Evolutionary conservation across 805 yeast genomes (phyloP), one percentile per base, ranked within the genome.

Genomic region (Kurtzmaniella fragi): DNA sequence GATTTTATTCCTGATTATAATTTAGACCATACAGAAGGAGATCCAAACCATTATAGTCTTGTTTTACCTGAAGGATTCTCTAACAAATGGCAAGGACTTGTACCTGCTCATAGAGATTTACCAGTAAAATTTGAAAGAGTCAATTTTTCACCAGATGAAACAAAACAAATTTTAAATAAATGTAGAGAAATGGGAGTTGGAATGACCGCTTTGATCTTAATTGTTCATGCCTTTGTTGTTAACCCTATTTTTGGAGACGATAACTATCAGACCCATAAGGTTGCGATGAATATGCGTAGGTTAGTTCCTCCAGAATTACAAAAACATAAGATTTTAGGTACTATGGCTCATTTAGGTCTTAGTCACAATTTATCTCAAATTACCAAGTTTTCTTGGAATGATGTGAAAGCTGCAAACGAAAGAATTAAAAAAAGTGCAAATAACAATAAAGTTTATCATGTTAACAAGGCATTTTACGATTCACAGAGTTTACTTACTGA

Each of bases 71-170:
- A 36, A n/a, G 52, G 50, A 5, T 45, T 41, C 37, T n/a, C n/a
- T n/a, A 38, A 44, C n/a, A 48, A 43, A 17, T 63, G 69, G 69
- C 57, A 59, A 7, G 68, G 68, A 2, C 43, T 64, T n/a, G 52
- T 47, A 25, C 52, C 56, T 2, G 37, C 45, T 6, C 34, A 32
- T 28, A 45, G 44, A 10, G 48, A 46, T 11, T 41, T 38, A 13
- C 35, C 49, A 0, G 38, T 56, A 12, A 20, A 58, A 2, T 61
- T 50, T 46, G 61, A 62, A 39, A 40, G 51, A 14, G 39, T 65
- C 28, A 53, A 56, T 31, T 49, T 67, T 31, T 39, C 54, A 3
- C 55, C 63, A 1, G 44, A 34, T 1, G 51, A 63, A 25, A 43
- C 62, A 12, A 40, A 43, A 9, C 28, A 28, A 9, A 50, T 65